A percentile compares a stretch with the other conserved stretches of the same genome.
These are phyloP conservation scores for Dothistroma pini DNA, from an alignment of 2,329 filamentous ascomycete genomes.

Conservation along the genomic window DNA sequence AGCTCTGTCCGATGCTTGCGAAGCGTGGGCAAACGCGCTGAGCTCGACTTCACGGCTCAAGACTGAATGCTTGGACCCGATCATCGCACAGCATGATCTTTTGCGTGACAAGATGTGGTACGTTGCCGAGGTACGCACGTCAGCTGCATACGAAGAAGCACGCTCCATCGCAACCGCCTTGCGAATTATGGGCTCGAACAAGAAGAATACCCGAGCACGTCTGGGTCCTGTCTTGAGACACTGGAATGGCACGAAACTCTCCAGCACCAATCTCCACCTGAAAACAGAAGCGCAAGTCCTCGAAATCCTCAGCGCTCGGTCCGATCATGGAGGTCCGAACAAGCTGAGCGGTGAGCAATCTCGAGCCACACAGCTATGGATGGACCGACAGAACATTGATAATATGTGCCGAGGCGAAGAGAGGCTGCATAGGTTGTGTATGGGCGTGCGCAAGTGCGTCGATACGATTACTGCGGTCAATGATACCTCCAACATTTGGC, in stretches of 20 bases:
- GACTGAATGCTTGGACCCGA: conserved; percentile 8
- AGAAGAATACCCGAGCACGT: conserved; percentile 41
- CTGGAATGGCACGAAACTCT: conserved; percentile 43
- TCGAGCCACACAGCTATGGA: conserved; percentile 77
- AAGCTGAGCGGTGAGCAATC: conserved; percentile 96
- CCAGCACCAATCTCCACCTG: conserved; percentile 61
- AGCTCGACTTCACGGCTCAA: conserved; percentile 10
- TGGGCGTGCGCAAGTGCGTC: conserved; percentile 83
- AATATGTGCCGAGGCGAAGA: conserved; percentile 96
- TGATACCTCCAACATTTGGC: conserved; percentile 86
- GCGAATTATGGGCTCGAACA: conserved; percentile 75
- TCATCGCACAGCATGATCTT: conserved; percentile 13
- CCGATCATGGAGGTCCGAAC: conserved; percentile 84
- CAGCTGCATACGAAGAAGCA: conserved; percentile 80
- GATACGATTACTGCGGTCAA: conserved; percentile 72
- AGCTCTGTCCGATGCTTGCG: conserved; percentile 10
- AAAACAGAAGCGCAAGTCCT: conserved; percentile 81
- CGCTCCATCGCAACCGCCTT: conserved; percentile 81
- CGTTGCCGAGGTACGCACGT: conserved; percentile 87
- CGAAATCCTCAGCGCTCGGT: conserved; percentile 76
- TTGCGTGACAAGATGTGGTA: conserved; percentile 97
- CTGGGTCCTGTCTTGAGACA: conserved; percentile 39
- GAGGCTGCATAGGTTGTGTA: conserved; percentile 86
- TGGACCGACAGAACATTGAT: conserved; percentile 75
- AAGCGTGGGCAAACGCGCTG: conserved; percentile 13